Evolutionary conservation across 164 flowering plant genomes (phyloP).

Genomic region (Pachysandra terminalis): DNA sequence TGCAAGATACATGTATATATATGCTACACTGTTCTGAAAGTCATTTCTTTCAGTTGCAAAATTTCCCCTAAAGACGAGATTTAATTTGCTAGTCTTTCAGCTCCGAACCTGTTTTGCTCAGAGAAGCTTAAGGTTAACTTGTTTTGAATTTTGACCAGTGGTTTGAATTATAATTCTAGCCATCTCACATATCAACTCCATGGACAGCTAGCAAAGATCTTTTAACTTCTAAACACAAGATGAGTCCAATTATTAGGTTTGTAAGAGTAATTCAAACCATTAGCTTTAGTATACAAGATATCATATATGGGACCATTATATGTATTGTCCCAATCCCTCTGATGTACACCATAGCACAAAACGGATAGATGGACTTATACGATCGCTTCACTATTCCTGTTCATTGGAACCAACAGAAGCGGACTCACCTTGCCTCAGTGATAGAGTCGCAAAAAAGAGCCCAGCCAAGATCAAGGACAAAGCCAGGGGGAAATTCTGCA

Average conservation of each 20-base stretch:
- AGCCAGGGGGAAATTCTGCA: conserved; percentile 79
- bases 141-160: too few species aligned
- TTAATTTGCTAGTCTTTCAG: too few species aligned
- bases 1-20: too few species aligned
- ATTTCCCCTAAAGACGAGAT: too few species aligned
- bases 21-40: too few species aligned
- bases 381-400: background rate
- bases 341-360: background rate
- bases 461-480: conserved; percentile 52
- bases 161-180: too few species aligned
- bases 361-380: background rate
- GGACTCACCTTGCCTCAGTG: conserved; percentile 73
- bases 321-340: background rate
- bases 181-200: too few species aligned
- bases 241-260: background rate
- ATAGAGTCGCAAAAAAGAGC: conserved; percentile 55
- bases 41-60: too few species aligned
- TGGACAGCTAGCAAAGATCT: too few species aligned
- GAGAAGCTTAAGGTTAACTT: too few species aligned
- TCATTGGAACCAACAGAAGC: conserved; percentile 1
- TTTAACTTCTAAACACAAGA: background rate
- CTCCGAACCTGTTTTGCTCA: too few species aligned
- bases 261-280: background rate
- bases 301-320: background rate
- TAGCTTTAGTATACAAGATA: background rate